These are phyloP conservation scores for Diospyros kaki DNA, from an alignment of 148 eudicot species.

Conservation along the genomic window DNA sequence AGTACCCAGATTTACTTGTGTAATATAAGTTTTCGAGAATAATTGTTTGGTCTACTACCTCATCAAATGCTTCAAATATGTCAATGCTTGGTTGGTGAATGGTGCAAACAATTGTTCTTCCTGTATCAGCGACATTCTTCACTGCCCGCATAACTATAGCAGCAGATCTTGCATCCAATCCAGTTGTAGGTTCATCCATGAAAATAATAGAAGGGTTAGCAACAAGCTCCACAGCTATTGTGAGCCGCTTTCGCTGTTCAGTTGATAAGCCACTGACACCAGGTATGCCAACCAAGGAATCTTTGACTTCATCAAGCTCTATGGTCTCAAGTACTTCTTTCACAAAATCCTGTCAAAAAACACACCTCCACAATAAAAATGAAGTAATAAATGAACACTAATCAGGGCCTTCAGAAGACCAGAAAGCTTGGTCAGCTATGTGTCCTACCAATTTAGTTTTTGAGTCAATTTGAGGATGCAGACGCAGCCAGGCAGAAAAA, in stretches of 20 bases:
- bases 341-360: conserved; percentile 53
- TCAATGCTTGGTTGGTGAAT: no score
- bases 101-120: no score
- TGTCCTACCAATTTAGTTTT: conserved; percentile 55
- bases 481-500: conserved; percentile 91
- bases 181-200: no score
- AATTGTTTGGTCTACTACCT: conserved; percentile 37
- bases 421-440: neutral
- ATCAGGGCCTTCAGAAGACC: neutral
- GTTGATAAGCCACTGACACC: conserved; percentile 74
- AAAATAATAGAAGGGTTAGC: conserved; percentile 44
- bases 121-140: no score
- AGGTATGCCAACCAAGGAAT: conserved; percentile 66
- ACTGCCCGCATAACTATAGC: no score
- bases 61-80: conserved; percentile 71
- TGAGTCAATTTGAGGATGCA: conserved; percentile 55
- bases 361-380: neutral
- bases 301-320: conserved; percentile 62
- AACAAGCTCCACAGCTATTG: conserved; percentile 87
- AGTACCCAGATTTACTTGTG: no score
- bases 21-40: no score
- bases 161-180: no score
- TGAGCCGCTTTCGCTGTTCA: conserved; percentile 78
- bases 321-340: conserved; percentile 69
- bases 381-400: neutral